A percentile compares a stretch with the other conserved stretches of the same genome.
phyloP scores from a whole-genome alignment of 1,284 basidiomycete species.

The Rhodofomes roseus region DNA sequence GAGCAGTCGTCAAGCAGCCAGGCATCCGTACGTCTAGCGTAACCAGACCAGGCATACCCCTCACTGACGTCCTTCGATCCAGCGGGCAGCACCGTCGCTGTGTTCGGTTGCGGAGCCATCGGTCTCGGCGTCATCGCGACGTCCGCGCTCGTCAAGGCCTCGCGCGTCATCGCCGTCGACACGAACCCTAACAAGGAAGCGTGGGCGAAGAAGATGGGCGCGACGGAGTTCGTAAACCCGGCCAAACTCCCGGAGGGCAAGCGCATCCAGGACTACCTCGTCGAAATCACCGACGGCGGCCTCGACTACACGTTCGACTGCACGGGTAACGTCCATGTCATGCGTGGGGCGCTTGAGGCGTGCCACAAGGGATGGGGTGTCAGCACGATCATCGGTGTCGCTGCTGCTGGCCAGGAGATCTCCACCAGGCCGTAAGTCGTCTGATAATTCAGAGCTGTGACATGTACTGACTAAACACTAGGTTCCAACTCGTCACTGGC shows the following conservation, averaged over 20 bases:
- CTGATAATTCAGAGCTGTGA: not conserved
- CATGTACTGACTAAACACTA: slow-evolving; percentile 25
- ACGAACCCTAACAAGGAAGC: slow-evolving; percentile 82
- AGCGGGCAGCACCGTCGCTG: slow-evolving; percentile 86
- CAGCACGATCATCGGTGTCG: slow-evolving; percentile 87
- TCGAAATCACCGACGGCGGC: slow-evolving; percentile 95
- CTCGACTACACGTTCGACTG: slow-evolving; percentile 89
- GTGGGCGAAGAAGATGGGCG: slow-evolving; percentile 94
- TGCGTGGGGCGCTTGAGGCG: slow-evolving; percentile 57
- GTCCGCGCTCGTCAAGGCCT: slow-evolving; percentile 73
- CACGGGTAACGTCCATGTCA: slow-evolving; percentile 82
- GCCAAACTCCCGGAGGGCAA: slow-evolving; percentile 70
- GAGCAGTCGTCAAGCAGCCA: slow-evolving; percentile 79
- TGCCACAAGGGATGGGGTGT: slow-evolving; percentile 99
- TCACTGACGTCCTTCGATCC: slow-evolving; percentile 9
- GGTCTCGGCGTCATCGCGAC: slow-evolving; percentile 92
- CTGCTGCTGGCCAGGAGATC: slow-evolving; percentile 97
- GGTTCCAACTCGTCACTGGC: slow-evolving; percentile 83
- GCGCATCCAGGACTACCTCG: slow-evolving; percentile 84
- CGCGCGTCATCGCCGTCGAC: slow-evolving; percentile 91
- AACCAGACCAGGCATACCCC: not conserved
- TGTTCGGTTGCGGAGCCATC: slow-evolving; percentile 96
- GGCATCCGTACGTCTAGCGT: slow-evolving; percentile 59
- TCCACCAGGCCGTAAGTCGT: slow-evolving; percentile 84
- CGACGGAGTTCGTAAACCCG: slow-evolving; percentile 96